Evolutionary conservation across 1,139 yeast species (phyloP).

Genomic region (Sugiyamaella pinicola): DNA sequence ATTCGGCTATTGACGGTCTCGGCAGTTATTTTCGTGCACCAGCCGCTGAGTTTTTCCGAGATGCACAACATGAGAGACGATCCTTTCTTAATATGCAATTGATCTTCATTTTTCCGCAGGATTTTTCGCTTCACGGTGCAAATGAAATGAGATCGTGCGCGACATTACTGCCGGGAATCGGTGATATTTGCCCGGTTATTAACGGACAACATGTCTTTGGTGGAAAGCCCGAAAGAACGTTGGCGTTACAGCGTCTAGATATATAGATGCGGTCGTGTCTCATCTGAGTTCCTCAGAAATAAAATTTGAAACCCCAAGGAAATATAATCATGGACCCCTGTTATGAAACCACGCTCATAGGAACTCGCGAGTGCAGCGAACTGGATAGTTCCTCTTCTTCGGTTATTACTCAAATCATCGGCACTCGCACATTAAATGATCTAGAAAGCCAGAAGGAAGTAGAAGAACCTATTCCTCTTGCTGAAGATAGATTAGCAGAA

Average conservation of each 20-base stretch:
- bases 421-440: background rate
- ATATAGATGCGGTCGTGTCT: conserved; percentile 1
- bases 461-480: conserved; percentile 2
- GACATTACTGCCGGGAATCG: conserved; percentile 2
- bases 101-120: background rate
- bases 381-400: conserved; percentile 13
- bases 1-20: conserved; percentile 9
- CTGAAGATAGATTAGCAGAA: conserved; percentile 18
- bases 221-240: background rate
- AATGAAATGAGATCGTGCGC: background rate
- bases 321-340: background rate
- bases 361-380: background rate
- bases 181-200: conserved; percentile 11
- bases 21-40: background rate
- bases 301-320: no score
- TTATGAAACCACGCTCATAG: conserved; percentile 6
- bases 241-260: background rate
- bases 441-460: background rate
- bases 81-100: no score
- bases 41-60: background rate
- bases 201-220: background rate
- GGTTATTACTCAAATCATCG: conserved; percentile 2
- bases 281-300: background rate
- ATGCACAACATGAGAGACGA: no score
- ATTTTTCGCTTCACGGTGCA: background rate